A percentile compares a stretch with the other conserved stretches of the same genome.
These are phyloP conservation scores for Phlebiopsis flavidoalba DNA, from an alignment of 768 basidiomycete genomes.

Conservation along the genomic window DNA sequence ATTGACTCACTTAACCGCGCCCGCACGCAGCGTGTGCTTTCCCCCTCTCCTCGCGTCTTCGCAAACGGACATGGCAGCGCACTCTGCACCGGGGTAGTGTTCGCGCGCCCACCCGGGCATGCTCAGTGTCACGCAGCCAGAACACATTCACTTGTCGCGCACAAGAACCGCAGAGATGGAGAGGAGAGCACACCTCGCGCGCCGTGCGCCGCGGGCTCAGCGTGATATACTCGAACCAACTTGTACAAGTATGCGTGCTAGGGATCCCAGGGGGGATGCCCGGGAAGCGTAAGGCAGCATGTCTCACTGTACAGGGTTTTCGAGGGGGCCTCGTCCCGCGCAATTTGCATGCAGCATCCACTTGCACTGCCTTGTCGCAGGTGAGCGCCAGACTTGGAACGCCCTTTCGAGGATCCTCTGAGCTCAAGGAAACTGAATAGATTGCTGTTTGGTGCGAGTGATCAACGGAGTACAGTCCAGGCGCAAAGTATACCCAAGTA, in stretches of 20 bases:
- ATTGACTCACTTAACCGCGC: background rate
- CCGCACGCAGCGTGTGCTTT: background rate
- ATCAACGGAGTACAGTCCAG: too few relatives aligned
- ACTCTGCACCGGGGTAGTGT: background rate
- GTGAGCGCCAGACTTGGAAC: too few relatives aligned
- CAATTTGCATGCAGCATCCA: background rate
- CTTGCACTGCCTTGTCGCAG: too few relatives aligned
- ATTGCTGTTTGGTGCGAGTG: too few relatives aligned
- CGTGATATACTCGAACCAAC: background rate
- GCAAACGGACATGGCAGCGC: constrained; percentile 1
- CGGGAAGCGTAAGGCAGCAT: background rate
- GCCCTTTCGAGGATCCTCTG: too few relatives aligned
- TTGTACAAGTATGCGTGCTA: too few relatives aligned
- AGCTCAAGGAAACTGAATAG: too few relatives aligned
- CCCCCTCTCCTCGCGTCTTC: background rate
- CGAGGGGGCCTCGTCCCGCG: background rate
- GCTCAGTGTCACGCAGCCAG: background rate
- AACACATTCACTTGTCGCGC: background rate
- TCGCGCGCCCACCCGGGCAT: background rate
- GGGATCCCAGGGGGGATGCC: background rate
- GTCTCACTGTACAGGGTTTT: background rate
- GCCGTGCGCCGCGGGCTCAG: background rate
- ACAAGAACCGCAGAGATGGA: background rate
- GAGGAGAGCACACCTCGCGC: background rate
- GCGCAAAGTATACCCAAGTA: too few relatives aligned